These are phyloP conservation scores for Leavenworthia alabamica DNA, from an alignment of 345 rosid species.

Conservation along the genomic window DNA sequence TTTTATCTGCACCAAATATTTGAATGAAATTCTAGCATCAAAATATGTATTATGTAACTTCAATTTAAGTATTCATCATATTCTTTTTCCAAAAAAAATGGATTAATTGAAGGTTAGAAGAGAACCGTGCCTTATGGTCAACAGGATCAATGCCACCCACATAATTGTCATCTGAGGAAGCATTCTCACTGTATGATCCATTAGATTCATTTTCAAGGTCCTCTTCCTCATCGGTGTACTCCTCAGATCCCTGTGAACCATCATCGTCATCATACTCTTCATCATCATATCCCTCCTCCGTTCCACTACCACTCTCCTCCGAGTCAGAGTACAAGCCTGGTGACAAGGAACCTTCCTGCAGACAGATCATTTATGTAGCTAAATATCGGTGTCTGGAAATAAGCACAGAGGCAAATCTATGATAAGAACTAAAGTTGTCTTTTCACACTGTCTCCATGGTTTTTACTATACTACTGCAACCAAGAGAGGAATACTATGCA, in stretches of 20 bases:
- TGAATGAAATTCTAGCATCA: not conserved
- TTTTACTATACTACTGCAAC: not conserved
- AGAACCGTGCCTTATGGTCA: constrained; percentile 44
- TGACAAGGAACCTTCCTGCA: constrained; percentile 74
- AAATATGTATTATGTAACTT: not conserved
- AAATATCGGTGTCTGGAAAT: constrained; percentile 24
- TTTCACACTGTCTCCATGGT: constrained; percentile 5
- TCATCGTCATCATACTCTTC: constrained; percentile 56
- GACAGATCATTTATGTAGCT: constrained; percentile 20
- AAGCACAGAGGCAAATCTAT: constrained; percentile 1
- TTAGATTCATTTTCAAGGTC: constrained; percentile 44
- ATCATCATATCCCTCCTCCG: constrained; percentile 78
- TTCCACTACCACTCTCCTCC: constrained; percentile 73
- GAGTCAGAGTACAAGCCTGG: constrained; percentile 78
- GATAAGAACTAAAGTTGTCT: not conserved
- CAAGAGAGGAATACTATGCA: not conserved
- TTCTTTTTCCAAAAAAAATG: not conserved
- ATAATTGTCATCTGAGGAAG: constrained; percentile 38
- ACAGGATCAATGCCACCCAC: constrained; percentile 32
- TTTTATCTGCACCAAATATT: constrained; percentile 41
- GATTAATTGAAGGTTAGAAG: constrained; percentile 8
- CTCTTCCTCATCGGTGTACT: constrained; percentile 45
- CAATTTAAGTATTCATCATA: not conserved
- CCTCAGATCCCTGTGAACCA: constrained; percentile 38
- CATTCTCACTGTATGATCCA: constrained; percentile 43